Evolutionary conservation across 495 filamentous ascomycete species (phyloP).

Genomic region (Glonium stellatum): DNA sequence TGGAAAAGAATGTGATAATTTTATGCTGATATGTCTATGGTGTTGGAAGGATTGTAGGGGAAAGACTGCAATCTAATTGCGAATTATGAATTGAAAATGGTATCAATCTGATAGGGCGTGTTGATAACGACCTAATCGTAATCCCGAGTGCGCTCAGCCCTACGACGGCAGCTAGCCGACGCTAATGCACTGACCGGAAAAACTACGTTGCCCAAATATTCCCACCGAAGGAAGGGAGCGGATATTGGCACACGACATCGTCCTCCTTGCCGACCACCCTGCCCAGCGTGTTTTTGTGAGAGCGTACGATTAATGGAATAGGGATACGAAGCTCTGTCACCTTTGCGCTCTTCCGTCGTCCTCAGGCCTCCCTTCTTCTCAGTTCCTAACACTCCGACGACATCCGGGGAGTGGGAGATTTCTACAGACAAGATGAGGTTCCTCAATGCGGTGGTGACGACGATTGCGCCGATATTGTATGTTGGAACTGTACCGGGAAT

Average conservation of each 20-base stretch:
- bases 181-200: constrained; percentile 10
- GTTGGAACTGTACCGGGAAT: background rate
- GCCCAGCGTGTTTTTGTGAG: too few relatives aligned
- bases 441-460: constrained; percentile 28
- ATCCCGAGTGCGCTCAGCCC: constrained; percentile 10
- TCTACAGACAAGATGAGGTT: constrained; percentile 22
- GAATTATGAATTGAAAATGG: too few relatives aligned
- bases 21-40: background rate
- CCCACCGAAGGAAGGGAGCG: background rate
- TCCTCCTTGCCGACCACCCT: background rate
- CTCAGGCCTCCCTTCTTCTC: too few relatives aligned
- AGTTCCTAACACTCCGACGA: background rate
- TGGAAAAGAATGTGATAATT: background rate
- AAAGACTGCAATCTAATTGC: background rate
- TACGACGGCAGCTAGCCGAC: constrained; percentile 9
- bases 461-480: constrained; percentile 38
- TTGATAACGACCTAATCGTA: background rate
- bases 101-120: background rate
- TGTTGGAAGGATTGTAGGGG: background rate
- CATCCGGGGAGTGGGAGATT: too few relatives aligned
- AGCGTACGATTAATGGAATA: too few relatives aligned
- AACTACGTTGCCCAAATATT: background rate
- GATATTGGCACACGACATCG: background rate
- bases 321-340: too few relatives aligned
- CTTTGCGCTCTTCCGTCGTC: too few relatives aligned